Conservation (phyloP, 148 eudicot genomes). For the Fallopia convolvulus region DNA sequence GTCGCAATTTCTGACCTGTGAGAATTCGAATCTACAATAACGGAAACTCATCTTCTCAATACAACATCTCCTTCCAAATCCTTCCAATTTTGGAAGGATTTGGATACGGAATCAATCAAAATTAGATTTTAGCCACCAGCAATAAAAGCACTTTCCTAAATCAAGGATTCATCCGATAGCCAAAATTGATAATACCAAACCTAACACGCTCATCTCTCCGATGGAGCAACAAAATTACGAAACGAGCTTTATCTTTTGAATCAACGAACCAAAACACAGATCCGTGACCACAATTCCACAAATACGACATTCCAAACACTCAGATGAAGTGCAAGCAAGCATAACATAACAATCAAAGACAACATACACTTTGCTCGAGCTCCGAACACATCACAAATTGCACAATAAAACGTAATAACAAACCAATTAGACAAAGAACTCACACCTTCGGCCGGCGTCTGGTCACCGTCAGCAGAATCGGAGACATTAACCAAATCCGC, state of each 20-base stretch:
- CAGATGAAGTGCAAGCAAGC: neutral
- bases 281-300: neutral
- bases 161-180: neutral
- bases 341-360: neutral
- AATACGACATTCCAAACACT: neutral
- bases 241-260: neutral
- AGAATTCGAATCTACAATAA: neutral
- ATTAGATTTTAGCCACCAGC: neutral
- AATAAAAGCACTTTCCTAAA: constrained; percentile 5
- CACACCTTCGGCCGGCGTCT: neutral
- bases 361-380: neutral
- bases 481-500: neutral
- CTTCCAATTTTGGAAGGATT: neutral
- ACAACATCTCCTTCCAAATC: neutral
- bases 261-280: neutral
- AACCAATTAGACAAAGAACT: neutral
- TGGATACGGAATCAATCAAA: constrained; percentile 6
- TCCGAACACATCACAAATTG: neutral
- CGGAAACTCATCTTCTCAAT: neutral
- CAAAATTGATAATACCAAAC: neutral
- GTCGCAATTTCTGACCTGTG: neutral
- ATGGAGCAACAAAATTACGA: neutral
- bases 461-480: neutral
- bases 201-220: neutral
- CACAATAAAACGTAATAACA: neutral